Evolutionary conservation across 768 basidiomycete species (phyloP), one percentile per base, ranked within the genome.

Genomic region (Obba rivulosa): DNA sequence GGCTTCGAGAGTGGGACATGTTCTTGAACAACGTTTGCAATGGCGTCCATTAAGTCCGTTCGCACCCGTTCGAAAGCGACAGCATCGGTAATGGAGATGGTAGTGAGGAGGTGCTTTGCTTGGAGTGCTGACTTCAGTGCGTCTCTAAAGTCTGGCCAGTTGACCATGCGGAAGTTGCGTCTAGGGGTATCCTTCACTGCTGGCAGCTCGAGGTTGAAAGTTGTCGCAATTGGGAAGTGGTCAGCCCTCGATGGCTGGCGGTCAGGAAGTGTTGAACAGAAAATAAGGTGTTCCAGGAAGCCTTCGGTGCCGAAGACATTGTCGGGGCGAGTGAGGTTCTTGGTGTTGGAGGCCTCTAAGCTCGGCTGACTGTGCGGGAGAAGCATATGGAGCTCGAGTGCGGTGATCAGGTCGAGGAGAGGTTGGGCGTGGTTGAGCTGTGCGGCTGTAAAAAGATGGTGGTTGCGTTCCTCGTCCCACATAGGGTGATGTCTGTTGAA

Each of bases 401-500:
- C 53, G 0, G 45, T 51, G 0, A 69, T 14, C 2, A 67, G 17
- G 8, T 63, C 41, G 0, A 75, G 56, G 0, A 76, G 58, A 0
- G 31, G 41, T 4, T 67, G 50, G 0, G 66, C 62, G 0, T 37
- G 46, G 0, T 57, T 41, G 0, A 69, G 44, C 11, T 62, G 59
- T 8, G 41, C 9, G 0, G 25, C 25, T 1, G 67, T 72, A 55
- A 76, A 69, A 0, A 78, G 68, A 41, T 65, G 64, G 0, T 22
- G 4, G 49, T 73, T 69, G 0, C 47, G 4, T 0, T 44, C 34
- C 1, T 62, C 55, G n/a, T 75, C 72, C 72, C 73, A 74, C 2
- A 63, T 34, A 0, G 65, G 63, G 54, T 71, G 68, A 47, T 73
- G 72, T 8, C 64, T 48, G 55, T 73, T 72, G 62, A 72, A 71